Evolutionary conservation across 179 eudicot genomes (phyloP).

Genomic region (Beta corolliflora): DNA sequence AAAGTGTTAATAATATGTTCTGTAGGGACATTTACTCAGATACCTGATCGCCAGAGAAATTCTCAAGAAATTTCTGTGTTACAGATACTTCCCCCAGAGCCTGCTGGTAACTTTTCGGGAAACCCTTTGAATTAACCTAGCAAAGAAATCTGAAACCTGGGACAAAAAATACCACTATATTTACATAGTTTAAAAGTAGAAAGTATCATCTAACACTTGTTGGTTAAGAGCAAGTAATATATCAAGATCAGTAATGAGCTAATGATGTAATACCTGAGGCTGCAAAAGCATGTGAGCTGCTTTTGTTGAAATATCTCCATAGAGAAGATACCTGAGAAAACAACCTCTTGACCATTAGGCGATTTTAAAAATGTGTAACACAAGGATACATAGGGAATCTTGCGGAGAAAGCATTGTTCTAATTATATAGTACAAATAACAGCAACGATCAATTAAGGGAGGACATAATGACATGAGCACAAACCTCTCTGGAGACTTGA

Average conservation of each 20-base stretch:
- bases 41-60: constrained; percentile 98
- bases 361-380: neutral
- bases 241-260: constrained; percentile 7
- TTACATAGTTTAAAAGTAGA: neutral
- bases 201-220: neutral
- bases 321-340: constrained; percentile 75
- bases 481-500: constrained; percentile 94
- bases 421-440: neutral
- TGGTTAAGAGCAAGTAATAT: neutral
- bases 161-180: neutral
- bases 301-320: constrained; percentile 79
- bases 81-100: constrained; percentile 87
- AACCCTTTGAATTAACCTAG: constrained; percentile 92
- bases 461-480: constrained; percentile 8
- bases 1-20: neutral
- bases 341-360: constrained; percentile 9
- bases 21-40: neutral
- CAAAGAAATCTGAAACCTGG: constrained; percentile 81
- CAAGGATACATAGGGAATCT: neutral
- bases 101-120: constrained; percentile 90
- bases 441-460: constrained; percentile 10
- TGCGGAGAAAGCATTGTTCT: constrained; percentile 12
- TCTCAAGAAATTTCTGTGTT: constrained; percentile 88
- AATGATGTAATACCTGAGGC: constrained; percentile 62
- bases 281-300: constrained; percentile 83